Conservation (phyloP, 202 grass and related monocot species). For the Digitaria exilis region DNA sequence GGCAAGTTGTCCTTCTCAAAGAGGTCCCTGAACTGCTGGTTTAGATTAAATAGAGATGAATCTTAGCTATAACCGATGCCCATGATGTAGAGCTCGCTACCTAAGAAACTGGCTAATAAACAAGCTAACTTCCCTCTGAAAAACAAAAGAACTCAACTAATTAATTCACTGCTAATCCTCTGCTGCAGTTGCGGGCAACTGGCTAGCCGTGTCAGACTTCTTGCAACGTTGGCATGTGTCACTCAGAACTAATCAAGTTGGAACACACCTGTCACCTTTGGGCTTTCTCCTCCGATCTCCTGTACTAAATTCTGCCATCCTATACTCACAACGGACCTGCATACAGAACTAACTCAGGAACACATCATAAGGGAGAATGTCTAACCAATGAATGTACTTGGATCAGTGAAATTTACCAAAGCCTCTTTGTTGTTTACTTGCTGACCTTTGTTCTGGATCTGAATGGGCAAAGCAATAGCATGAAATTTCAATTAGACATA, state of each 20-base stretch:
- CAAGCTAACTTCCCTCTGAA: neutral
- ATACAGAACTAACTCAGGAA: constrained; percentile 33
- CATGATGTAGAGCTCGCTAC: neutral
- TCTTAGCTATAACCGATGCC: neutral
- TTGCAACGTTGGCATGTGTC: neutral
- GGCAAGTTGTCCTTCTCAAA: neutral
- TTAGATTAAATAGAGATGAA: neutral
- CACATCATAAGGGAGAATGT: constrained; percentile 5
- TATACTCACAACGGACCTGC: constrained; percentile 94
- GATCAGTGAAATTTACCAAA: constrained; percentile 52
- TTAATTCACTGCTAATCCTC: neutral
- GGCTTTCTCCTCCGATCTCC: constrained; percentile 87
- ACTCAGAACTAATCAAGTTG: constrained; percentile 12
- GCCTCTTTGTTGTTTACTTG: constrained; percentile 66
- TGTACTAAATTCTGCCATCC: constrained; percentile 99
- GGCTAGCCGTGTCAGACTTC: neutral
- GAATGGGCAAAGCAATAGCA: constrained; percentile 23
- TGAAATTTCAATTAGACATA: neutral
- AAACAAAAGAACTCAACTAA: neutral
- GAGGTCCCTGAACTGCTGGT: neutral
- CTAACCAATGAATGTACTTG: neutral
- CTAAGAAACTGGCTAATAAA: neutral
- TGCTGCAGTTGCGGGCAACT: neutral
- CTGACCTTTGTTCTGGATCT: constrained; percentile 87
- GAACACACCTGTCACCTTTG: constrained; percentile 78